Conservation (phyloP, 2,329 filamentous ascomycete genomes). For the Chrysoporthe cubensis region DNA sequence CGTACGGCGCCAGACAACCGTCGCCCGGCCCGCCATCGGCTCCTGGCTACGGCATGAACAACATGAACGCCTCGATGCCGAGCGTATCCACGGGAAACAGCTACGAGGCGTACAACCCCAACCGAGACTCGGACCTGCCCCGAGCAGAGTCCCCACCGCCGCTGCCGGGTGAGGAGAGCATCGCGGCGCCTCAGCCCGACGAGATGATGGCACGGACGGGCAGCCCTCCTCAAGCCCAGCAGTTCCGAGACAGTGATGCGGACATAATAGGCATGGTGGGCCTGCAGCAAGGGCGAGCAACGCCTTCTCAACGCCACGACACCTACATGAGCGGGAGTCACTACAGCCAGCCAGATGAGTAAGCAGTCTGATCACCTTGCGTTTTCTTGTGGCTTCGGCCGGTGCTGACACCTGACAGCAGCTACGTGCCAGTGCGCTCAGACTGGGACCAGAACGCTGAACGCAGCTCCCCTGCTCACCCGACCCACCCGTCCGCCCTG, state of each 20-base stretch:
- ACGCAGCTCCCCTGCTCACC: conserved; percentile 50
- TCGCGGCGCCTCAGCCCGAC: conserved; percentile 56
- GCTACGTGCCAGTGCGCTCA: conserved; percentile 60
- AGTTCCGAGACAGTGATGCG: conserved; percentile 65
- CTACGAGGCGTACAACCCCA: conserved; percentile 50
- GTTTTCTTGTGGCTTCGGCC: background rate
- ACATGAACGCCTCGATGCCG: conserved; percentile 42
- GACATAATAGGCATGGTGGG: conserved; percentile 75
- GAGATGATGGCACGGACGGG: conserved; percentile 80
- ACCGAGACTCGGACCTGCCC: conserved; percentile 51
- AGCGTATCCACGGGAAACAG: conserved; percentile 40
- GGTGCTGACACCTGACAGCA: conserved; percentile 34
- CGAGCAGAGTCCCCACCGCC: conserved; percentile 69
- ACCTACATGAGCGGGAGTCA: conserved; percentile 67
- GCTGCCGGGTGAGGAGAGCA: conserved; percentile 47
- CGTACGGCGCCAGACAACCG: conserved; percentile 39
- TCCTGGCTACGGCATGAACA: conserved; percentile 43
- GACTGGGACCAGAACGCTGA: conserved; percentile 56
- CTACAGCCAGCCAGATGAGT: conserved; percentile 73
- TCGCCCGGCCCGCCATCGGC: conserved; percentile 44
- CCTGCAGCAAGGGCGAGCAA: conserved; percentile 60
- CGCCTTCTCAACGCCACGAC: conserved; percentile 46
- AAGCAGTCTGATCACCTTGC: conserved; percentile 45
- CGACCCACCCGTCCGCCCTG: conserved; percentile 48
- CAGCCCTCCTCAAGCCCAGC: conserved; percentile 49